Evolutionary conservation across 495 filamentous ascomycete species (phyloP), one percentile per base, ranked within the genome.

Genomic region (Choiromyces venosus): DNA sequence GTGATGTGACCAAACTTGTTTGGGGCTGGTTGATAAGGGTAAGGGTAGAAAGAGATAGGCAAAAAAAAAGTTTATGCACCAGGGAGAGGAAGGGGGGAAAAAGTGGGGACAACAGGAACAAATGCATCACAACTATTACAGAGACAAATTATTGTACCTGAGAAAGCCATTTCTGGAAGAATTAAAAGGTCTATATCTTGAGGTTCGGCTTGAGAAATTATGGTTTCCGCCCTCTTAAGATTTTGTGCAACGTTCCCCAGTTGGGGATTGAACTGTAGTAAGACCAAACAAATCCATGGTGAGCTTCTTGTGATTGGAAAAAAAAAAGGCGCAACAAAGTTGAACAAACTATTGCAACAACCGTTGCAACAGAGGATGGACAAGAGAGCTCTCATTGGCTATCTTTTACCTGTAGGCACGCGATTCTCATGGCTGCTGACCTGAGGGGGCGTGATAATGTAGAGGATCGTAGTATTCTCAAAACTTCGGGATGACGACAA

Each of bases 141-240:
- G 68, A 39, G 77, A 52, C 16, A 40, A 71, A 42, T 38, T 38
- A 67, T 84, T 87, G 76, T 85, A 93, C 92, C 93, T 68, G 92
- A 88, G 80, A 98, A 92, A 21, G 94, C 93, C 83, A 97, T 82
- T 83, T 98, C 94, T 16, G 93, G 93, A 69, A 98, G 84, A 18
- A 97, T 88, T 21, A 97, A 85, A 64, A 97, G 82, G 76, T 92
- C 89, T 38, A 92, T 74, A 44, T 87, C 82, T 66, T 83, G 76
- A 1, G 87, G 83, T 69, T 86, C 82, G 16, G 87, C 86, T 65
- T 82, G 84, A 35, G 86, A 84, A 16, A 98, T 84, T 69, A 96
- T 82, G 14, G 87, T 86, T 82, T 95, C 89, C 69, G 93, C 93
- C 44, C 86, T 86, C 71, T 86, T 86, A 39, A 96, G 87, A 79